A percentile compares a stretch with the other conserved stretches of the same genome.
phyloP scores from a whole-genome alignment of 2,329 filamentous ascomycete species.

The Fusarium sp. region DNA sequence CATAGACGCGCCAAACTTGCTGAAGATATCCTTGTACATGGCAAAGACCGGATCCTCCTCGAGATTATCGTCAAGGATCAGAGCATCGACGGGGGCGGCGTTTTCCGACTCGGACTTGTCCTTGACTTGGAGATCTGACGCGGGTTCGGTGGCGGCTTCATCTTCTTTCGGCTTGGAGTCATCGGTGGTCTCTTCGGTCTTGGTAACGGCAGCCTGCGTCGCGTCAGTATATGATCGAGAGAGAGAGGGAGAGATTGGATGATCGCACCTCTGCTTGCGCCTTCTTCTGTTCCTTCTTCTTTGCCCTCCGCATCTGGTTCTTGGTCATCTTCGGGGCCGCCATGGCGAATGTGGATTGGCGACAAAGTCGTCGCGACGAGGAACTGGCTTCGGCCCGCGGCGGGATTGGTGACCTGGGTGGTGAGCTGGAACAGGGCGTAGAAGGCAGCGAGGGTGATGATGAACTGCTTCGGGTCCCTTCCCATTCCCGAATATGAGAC shows the following conservation, averaged over 20 bases:
- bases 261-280: constrained; percentile 63
- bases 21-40: constrained; percentile 85
- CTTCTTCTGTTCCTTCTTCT: constrained; percentile 93
- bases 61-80: constrained; percentile 67
- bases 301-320: constrained; percentile 91
- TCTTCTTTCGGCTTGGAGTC: constrained; percentile 39
- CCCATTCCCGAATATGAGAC: constrained; percentile 44
- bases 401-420: constrained; percentile 48
- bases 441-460: constrained; percentile 46
- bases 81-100: constrained; percentile 56
- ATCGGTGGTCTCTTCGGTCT: constrained; percentile 31
- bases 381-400: constrained; percentile 40
- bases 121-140: constrained; percentile 56
- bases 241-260: background rate
- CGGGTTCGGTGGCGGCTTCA: constrained; percentile 47
- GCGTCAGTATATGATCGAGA: constrained; percentile 22
- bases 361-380: constrained; percentile 41
- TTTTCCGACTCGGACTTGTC: constrained; percentile 45
- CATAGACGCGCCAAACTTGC: constrained; percentile 76
- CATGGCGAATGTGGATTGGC: constrained; percentile 57
- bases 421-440: constrained; percentile 52
- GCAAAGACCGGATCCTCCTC: constrained; percentile 82
- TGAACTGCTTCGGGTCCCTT: constrained; percentile 52
- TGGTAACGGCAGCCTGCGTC: constrained; percentile 28
- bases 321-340: constrained; percentile 82